Evolutionary conservation across 2,329 filamentous ascomycete genomes (phyloP).

Genomic region (Xylaria sp.): DNA sequence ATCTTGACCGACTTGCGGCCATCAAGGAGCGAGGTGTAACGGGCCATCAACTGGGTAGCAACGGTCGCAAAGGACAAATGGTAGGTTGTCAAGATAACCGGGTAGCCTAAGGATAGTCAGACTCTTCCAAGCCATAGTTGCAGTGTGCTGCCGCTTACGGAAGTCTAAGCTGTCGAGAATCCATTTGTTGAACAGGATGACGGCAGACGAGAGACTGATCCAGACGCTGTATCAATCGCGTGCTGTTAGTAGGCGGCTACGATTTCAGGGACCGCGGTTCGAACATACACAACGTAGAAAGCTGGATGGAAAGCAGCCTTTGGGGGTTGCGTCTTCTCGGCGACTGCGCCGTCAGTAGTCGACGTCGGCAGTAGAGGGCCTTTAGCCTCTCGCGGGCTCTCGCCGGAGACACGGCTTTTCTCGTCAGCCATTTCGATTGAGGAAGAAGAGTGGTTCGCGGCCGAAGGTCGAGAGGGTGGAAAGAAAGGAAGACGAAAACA

Average conservation of each 20-base stretch:
- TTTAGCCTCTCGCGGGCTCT: slow-evolving; percentile 71
- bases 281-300: slow-evolving; percentile 80
- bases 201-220: slow-evolving; percentile 91
- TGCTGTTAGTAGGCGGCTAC: slow-evolving; percentile 16
- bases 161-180: slow-evolving; percentile 88
- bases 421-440: slow-evolving; percentile 71
- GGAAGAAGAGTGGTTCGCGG: slow-evolving; percentile 22
- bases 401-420: slow-evolving; percentile 86
- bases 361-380: slow-evolving; percentile 79
- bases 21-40: slow-evolving; percentile 89
- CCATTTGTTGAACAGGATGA: slow-evolving; percentile 99
- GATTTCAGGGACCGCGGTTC: slow-evolving; percentile 10
- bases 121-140: background rate
- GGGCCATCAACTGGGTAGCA: slow-evolving; percentile 93
- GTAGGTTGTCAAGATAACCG: slow-evolving; percentile 93
- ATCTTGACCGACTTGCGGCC: slow-evolving; percentile 97
- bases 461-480: slow-evolving; percentile 25
- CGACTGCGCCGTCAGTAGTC: slow-evolving; percentile 74
- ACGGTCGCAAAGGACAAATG: slow-evolving; percentile 92
- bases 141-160: slow-evolving; percentile 63
- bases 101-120: slow-evolving; percentile 64
- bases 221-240: slow-evolving; percentile 71
- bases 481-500: slow-evolving; percentile 21
- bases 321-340: slow-evolving; percentile 70
- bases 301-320: slow-evolving; percentile 78